phyloP scores from a whole-genome alignment of 2,329 filamentous ascomycete species.

The Metarhizium brunneum region DNA sequence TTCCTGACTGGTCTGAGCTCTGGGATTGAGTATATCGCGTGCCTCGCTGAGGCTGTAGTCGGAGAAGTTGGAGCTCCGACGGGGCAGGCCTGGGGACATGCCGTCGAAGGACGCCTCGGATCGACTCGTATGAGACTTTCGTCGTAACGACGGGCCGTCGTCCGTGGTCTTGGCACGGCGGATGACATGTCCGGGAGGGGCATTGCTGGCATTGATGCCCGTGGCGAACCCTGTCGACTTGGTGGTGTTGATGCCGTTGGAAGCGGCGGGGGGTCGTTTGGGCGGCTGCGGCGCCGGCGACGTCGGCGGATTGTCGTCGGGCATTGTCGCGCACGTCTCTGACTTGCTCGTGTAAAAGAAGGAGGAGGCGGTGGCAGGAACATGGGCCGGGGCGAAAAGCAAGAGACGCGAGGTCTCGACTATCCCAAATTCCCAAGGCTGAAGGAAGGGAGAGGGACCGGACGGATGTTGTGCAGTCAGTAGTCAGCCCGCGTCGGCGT shows the following conservation, averaged over 20 bases:
- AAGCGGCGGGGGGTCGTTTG: slow-evolving; percentile 5
- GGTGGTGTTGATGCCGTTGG: neutral
- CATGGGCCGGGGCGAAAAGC: neutral
- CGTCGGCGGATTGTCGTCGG: slow-evolving; percentile 7
- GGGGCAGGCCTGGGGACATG: slow-evolving; percentile 26
- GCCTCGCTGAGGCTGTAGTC: slow-evolving; percentile 64
- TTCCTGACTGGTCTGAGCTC: slow-evolving; percentile 27
- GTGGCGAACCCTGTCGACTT: slow-evolving; percentile 7
- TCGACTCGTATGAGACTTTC: slow-evolving; percentile 9
- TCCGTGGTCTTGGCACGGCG: slow-evolving; percentile 33
- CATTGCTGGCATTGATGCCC: slow-evolving; percentile 4
- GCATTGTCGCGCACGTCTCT: slow-evolving; percentile 7
- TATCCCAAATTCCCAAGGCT: neutral
- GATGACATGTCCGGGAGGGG: slow-evolving; percentile 24
- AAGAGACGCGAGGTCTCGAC: neutral
- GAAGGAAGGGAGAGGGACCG: neutral
- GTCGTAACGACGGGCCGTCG: slow-evolving; percentile 17
- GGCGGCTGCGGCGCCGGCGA: slow-evolving; percentile 5
- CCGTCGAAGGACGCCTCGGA: slow-evolving; percentile 19
- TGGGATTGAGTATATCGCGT: slow-evolving; percentile 54
- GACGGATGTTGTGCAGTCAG: too few species aligned
- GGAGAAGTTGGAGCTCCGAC: slow-evolving; percentile 71
- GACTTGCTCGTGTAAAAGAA: neutral
- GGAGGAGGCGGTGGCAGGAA: neutral
- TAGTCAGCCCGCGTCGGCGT: too few species aligned